Evolutionary conservation across 2,329 filamentous ascomycete genomes (phyloP), one percentile per base, ranked within the genome.

Genomic region (Fusarium abutilonis): DNA sequence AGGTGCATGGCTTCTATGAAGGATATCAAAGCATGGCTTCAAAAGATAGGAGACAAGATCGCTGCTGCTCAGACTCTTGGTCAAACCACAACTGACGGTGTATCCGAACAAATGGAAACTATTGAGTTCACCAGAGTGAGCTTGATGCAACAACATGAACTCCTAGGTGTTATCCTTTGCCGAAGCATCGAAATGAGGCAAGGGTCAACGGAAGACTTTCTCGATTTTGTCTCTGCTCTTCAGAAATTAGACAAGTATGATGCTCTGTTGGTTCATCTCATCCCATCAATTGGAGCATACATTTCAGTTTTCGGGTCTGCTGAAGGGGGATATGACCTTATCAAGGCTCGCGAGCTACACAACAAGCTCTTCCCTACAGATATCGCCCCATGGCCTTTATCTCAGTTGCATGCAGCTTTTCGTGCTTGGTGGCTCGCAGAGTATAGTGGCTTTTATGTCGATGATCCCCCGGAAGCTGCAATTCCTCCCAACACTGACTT

Each of bases 361-460:
- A 77, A 82, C 13, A 80, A 86, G 32, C 82, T 97, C 19, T 86
- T 89, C 64, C 83, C 85, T 34, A 79, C 85, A 41, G 90, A 93
- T 45, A 86, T 87, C 57, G 80, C 89, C 38, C 78, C 83, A 14
- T 97, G 93, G 91, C 81, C 84, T 19, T 75, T 96, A 35, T 82
- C 88, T 14, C 89, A 89, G 67, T 83, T 98, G 11, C 89, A 93
- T 68, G 91, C 93, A 41, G 89, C 92, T 4, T 84, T 93, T 11
- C 84, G 86, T 51, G 86, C 89, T 5, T 93, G 91, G 84, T 99
- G 95, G 95, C 83, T 97, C 42, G 89, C 92, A 29, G 93, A 98
- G 71, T 97, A 97, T 76, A 95, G 91, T 66, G 92, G 92, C 3
- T 91, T 92, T 81, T 97, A 93, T 73, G 83, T 91, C 55, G 92